A percentile compares a stretch with the other conserved stretches of the same genome.
Conservation (phyloP, 176 grass and related monocot species). For the Hordeum vulgare region MorexV3_pseudomolecules_assembly NC_058522.1:81493749-81494248, state of each 20-base stretch:
- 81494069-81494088: constrained; percentile 23
- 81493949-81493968: constrained; percentile 26
- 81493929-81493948: neutral
- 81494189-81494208: constrained; percentile 8
- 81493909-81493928: constrained; percentile 18
- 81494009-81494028: constrained; percentile 46
- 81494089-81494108: constrained; percentile 6
- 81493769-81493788: neutral
- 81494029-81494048: constrained; percentile 52
- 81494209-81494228: constrained; percentile 18
- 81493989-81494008: constrained; percentile 35
- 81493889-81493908: neutral
- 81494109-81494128: constrained; percentile 11
- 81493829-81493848: constrained; percentile 8
- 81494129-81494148: constrained; percentile 1
- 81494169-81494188: constrained; percentile 18
- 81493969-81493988: constrained; percentile 47
- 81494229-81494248: constrained; percentile 15
- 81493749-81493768: constrained; percentile 19
- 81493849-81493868: neutral
- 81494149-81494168: neutral
- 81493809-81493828: constrained; percentile 18
- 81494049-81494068: constrained; percentile 30
- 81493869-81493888: constrained; percentile 22
- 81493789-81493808: neutral